Evolutionary conservation across 108 stramenopile genomes (phyloP), one percentile per base, ranked within the genome.

Genomic region (Skeletonema costatum): DNA sequence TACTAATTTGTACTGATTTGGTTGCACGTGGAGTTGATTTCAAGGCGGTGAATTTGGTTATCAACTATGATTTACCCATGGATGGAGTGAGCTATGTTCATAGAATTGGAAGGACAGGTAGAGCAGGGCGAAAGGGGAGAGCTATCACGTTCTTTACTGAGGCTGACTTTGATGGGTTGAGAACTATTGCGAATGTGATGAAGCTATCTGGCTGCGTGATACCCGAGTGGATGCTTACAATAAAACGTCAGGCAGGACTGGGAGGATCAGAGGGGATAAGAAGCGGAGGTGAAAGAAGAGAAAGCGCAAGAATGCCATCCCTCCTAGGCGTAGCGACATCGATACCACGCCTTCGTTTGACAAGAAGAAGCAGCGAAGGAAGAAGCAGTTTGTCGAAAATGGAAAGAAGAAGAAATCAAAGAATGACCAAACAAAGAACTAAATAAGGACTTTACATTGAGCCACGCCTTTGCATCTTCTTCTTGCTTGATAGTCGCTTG

Each of bases 121-220:
- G 99, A 25, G 99, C 97, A 3, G 97, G 97, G 3, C 73, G 93
- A 32, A 84, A 89, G 67, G 99, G 99, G 32, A 88, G 84, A 46
- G 99, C 99, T 3, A 93, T 99, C 25, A 99, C 98, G 0, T 82
- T 98, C 33, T 99, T 99, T 71, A 98, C 98, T 11, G 98, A 99
- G 77, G 80, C 86, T 1, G 97, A 95, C 66, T 94, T 94, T 70
- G 91, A 92, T 14, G 73, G 87, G 30, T 71, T 99, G 51, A 86
- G 98, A 16, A 88, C 93, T 1, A 93, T 99, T 68, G 98, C 98
- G 25, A 99, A 99, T 76, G 93, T 98, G 46, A 96, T 97, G 93
- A 91, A 92, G 63, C 81, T 94, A 42, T 88, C 87, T 50, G 98
- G 98, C 17, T 96, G 97, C 75, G 87, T 90, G 42, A 96, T 98